These are phyloP conservation scores for Chytridium lagenaria DNA, from an alignment of 371 early-diverging fungal species.

Conservation along the genomic window DNA sequence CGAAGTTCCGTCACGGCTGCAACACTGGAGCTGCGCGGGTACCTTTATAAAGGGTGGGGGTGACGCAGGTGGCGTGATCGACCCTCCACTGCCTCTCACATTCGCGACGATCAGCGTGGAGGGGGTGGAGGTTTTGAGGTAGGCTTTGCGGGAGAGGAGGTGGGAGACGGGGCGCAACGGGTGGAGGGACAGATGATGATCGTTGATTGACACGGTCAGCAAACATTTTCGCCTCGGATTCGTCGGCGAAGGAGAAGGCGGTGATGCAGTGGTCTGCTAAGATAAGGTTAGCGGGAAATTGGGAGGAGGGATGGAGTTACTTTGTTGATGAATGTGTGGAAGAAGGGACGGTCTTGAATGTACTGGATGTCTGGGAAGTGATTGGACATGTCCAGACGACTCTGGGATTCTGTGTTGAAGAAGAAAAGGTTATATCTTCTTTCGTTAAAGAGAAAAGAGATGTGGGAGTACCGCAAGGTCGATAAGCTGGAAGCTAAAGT, in stretches of 20 bases:
- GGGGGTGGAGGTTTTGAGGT: conserved; percentile 2
- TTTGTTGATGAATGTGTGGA: too few relatives aligned
- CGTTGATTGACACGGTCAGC: conserved; percentile 53
- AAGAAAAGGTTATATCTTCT: too few relatives aligned
- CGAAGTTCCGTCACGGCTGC: not conserved
- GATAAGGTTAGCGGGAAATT: too few relatives aligned
- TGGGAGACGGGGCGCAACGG: conserved; percentile 11
- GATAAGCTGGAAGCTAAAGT: too few relatives aligned
- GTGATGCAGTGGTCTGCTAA: conserved; percentile 76
- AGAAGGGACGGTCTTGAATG: too few relatives aligned
- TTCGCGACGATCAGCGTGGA: not conserved
- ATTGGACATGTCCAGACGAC: too few relatives aligned
- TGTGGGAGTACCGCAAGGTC: too few relatives aligned
- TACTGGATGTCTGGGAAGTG: too few relatives aligned
- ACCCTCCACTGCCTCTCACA: conserved; percentile 3
- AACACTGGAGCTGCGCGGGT: not conserved
- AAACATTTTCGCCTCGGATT: conserved; percentile 75
- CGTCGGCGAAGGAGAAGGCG: conserved; percentile 88
- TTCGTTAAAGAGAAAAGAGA: too few relatives aligned
- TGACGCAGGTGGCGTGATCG: conserved; percentile 13
- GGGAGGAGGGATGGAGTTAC: too few relatives aligned
- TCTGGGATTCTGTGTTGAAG: too few relatives aligned
- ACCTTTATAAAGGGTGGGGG: not conserved
- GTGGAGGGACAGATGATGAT: not conserved
- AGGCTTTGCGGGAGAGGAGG: conserved; percentile 1